Base-by-base conservation (phyloP, 805 yeast genomes). In the Pichia heedii region DNA sequence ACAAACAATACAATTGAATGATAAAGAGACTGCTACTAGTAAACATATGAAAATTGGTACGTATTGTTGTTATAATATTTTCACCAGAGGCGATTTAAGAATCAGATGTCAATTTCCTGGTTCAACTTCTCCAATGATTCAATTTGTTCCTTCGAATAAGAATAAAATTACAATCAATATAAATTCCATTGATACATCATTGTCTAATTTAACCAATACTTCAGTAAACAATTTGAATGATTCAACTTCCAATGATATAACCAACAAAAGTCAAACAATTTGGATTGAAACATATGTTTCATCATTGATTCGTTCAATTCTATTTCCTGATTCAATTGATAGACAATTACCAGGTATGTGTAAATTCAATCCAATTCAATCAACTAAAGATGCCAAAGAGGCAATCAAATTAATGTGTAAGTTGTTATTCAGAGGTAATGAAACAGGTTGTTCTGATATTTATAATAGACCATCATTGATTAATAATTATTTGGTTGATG, bases 81-180 rank as follows among this genome's bases (percentile, higher is more conserved):
- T 93, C 54, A 67, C 78, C 33, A 73, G 72, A 43, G 73, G 81
- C 5, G 98, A 90, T 59, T 65, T 89, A 33, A 69, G 96, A 19
- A 77, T 87, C 52, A 59, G 78, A 54, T 72, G 76, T 18, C 68
- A 70, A 37, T 73, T 77, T 48, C 82, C 84, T 0, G 76, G 76
- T 16, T 43, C 63, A 0, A 60, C 64, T 5, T 58, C 56, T 54
- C 48, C 68, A 42, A 40, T 67, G 54, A 50, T 57, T 19, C 62
- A 78, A 43, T 67, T 79, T 47, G 74, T 82, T 2, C 69, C 77
- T 35, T 66, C 68, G 16, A 65, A 71, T 46, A 73, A 70, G 63
- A 45, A 37, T 20, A 45, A 54, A 45, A 34, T 50, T 20, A 41
- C 52, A 33, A 32, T 52, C 32, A 48, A 26, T 15, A 27, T 52